Conservation (phyloP, 495 filamentous ascomycete species). For the Neurospora hispaniola region DNA sequence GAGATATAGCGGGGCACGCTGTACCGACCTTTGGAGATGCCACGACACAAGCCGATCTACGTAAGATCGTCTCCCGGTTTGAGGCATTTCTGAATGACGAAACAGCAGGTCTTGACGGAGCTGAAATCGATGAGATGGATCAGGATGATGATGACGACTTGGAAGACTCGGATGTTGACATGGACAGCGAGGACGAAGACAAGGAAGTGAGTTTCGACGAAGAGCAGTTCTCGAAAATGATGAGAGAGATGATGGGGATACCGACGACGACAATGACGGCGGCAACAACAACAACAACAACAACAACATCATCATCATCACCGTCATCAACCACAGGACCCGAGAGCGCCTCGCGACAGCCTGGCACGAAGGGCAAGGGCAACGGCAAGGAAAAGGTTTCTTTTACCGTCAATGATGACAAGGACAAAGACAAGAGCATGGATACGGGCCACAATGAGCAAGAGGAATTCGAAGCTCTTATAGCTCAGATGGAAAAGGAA, state of each 20-base stretch:
- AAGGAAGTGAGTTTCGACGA: slow-evolving; percentile 74
- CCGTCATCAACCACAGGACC: background rate
- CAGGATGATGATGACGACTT: slow-evolving; percentile 40
- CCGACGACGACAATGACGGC: slow-evolving; percentile 26
- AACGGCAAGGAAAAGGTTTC: slow-evolving; percentile 7
- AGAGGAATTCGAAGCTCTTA: slow-evolving; percentile 60
- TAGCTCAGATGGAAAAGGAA: slow-evolving; percentile 72
- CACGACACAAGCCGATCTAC: slow-evolving; percentile 68
- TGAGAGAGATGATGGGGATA: slow-evolving; percentile 93
- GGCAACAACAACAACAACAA: no score
- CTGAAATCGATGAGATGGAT: slow-evolving; percentile 66
- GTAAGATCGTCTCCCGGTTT: slow-evolving; percentile 82
- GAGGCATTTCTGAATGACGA: slow-evolving; percentile 91
- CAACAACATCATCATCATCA: background rate
- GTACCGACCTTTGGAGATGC: slow-evolving; percentile 57
- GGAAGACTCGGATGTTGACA: slow-evolving; percentile 31
- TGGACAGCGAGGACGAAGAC: slow-evolving; percentile 48
- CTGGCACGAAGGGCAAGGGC: slow-evolving; percentile 9
- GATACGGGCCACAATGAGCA: slow-evolving; percentile 43
- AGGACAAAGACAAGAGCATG: slow-evolving; percentile 13
- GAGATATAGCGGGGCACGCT: background rate
- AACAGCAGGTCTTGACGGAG: slow-evolving; percentile 65
- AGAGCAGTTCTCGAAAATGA: slow-evolving; percentile 72
- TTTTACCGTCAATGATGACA: slow-evolving; percentile 11
- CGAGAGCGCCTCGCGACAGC: background rate